Evolutionary conservation across 495 filamentous ascomycete species (phyloP).

Genomic region (Parathielavia hyrcaniae): DNA sequence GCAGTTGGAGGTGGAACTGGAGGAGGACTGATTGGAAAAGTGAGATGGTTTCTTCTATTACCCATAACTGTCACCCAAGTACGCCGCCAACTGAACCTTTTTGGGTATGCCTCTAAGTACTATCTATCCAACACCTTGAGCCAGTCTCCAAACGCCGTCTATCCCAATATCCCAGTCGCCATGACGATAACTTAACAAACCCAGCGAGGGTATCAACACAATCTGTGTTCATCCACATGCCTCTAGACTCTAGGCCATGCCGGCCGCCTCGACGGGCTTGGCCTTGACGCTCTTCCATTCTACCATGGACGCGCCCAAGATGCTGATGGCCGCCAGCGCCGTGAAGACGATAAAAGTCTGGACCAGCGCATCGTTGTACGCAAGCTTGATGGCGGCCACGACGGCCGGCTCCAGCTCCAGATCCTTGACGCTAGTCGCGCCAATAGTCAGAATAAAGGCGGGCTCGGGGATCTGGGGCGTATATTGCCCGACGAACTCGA

Average conservation of each 20-base stretch:
- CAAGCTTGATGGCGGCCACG: slow-evolving; percentile 52
- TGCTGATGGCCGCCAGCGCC: slow-evolving; percentile 54
- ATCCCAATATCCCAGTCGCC: background rate
- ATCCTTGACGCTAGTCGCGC: slow-evolving; percentile 60
- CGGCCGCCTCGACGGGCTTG: slow-evolving; percentile 63
- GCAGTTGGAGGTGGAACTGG: too few species aligned
- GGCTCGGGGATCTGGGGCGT: slow-evolving; percentile 48
- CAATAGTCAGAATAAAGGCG: slow-evolving; percentile 47
- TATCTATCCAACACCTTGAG: background rate
- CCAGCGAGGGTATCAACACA: background rate
- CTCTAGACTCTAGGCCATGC: slow-evolving; percentile 37
- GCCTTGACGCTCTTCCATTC: slow-evolving; percentile 84
- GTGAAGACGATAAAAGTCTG: slow-evolving; percentile 63
- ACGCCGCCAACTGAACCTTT: too few species aligned
- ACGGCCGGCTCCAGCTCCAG: slow-evolving; percentile 37
- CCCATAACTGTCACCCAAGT: too few species aligned
- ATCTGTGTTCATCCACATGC: background rate
- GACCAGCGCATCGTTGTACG: slow-evolving; percentile 67
- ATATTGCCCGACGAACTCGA: slow-evolving; percentile 47
- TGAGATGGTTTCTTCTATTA: too few species aligned
- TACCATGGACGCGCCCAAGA: slow-evolving; percentile 55
- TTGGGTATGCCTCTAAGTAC: too few species aligned
- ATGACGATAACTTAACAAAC: background rate
- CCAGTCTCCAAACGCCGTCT: background rate
- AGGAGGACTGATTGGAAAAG: too few species aligned